A percentile compares a stretch with the other conserved stretches of the same genome.
These are phyloP conservation scores for Boletus holoroseus DNA, from an alignment of 1,284 basidiomycete species.

Conservation along the genomic window DNA sequence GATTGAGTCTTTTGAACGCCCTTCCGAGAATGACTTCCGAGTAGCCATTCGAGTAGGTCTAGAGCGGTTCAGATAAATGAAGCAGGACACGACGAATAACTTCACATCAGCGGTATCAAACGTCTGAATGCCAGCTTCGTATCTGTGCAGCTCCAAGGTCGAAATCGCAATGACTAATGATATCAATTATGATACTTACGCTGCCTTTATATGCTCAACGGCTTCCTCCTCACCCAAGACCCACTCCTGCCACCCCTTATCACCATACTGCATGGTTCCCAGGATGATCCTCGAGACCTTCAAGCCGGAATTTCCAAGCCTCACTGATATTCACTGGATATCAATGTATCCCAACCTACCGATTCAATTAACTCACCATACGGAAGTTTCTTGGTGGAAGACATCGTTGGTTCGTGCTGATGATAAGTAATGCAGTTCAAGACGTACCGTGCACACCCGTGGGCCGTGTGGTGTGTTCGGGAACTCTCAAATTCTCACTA, in stretches of 20 bases:
- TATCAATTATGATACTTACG: slow-evolving; percentile 32
- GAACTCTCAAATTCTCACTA: slow-evolving; percentile 12
- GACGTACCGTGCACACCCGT: not conserved
- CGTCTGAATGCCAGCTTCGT: slow-evolving; percentile 59
- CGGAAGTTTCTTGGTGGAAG: slow-evolving; percentile 24
- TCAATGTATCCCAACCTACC: not conserved
- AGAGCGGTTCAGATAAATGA: not conserved
- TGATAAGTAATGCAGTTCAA: not conserved
- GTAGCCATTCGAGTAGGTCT: slow-evolving; percentile 66
- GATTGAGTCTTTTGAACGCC: slow-evolving; percentile 65
- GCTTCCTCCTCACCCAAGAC: slow-evolving; percentile 55
- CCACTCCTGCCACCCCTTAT: slow-evolving; percentile 49
- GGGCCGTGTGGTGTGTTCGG: not conserved
- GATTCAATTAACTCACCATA: slow-evolving; percentile 24
- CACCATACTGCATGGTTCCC: slow-evolving; percentile 44
- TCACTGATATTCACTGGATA: slow-evolving; percentile 32
- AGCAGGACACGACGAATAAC: not conserved
- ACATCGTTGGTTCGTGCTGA: slow-evolving; percentile 14
- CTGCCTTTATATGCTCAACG: slow-evolving; percentile 52
- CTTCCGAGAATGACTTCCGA: slow-evolving; percentile 74
- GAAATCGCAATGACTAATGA: not conserved
- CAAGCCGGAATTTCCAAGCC: slow-evolving; percentile 46
- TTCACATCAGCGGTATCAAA: slow-evolving; percentile 61
- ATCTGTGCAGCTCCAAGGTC: slow-evolving; percentile 32
- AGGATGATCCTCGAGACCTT: slow-evolving; percentile 51